Base-by-base conservation (phyloP, 2,329 filamentous ascomycete genomes). In the Colletotrichum sp. region DNA sequence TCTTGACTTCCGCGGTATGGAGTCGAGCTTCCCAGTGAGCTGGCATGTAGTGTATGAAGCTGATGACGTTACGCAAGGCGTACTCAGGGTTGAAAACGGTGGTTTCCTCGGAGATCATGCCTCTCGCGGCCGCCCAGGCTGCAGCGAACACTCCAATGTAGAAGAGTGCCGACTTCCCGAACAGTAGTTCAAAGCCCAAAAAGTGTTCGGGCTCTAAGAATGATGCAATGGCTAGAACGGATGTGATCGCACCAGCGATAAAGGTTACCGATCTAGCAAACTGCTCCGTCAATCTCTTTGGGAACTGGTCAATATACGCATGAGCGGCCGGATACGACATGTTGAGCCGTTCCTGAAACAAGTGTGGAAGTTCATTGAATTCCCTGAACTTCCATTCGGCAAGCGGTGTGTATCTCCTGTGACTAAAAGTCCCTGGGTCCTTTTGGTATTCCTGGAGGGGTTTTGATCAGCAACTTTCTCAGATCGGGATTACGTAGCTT, bases 361-460 rank as follows among this genome's bases (percentile, higher is more conserved):
- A 89, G 84, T 99, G 97, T 72, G 94, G 94, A 2, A 99, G 89
- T 84, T 99, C 97, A 81, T 99, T 99, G 89, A 99, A 99, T 83
- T 99, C 96, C 64, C 97, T 94, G 78, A 99, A 98, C 81, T 98
- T 99, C 97, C 97, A 99, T 83, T 98, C 95, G 0, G 97, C 97
- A 67, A 98, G 91, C 2, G 96, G 95, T 0, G 96, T 99, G 82
- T 98, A 99, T 79, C 96, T 94, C 55, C 97, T 93, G 18, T 95
- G 94, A n/a, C 95, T 94, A 49, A 98, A 91, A 78, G 96, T 93
- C 1, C 95, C 93, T 0, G 95, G 96, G 78, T 98, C 98, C 82
- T 96, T 98, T 85, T 98, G 96, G 82, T 98, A 98, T 87, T 99
- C 96, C 94, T 95, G 76, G 5, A 59, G n/a, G 21, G 16, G 24